phyloP scores from a whole-genome alignment of 179 eudicot genomes.

The Spergularia azorica region DNA sequence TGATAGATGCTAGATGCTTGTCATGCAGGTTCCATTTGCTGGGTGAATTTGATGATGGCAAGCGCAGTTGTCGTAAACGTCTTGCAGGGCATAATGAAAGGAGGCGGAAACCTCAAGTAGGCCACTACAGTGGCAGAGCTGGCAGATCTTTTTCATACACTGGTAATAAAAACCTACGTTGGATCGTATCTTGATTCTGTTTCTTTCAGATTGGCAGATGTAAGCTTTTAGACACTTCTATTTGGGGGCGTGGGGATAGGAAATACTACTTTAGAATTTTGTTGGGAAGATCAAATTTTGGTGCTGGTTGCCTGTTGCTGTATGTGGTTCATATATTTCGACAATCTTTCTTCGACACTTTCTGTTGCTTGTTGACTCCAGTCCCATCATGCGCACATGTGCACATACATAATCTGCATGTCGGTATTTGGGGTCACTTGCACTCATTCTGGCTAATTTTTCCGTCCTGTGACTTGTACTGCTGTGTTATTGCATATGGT shows the following conservation, averaged over 20 bases:
- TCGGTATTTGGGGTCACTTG: no score
- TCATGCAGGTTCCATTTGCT: constrained; percentile 75
- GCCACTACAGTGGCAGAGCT: constrained; percentile 36
- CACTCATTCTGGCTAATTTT: no score
- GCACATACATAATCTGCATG: no score
- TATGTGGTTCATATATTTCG: no score
- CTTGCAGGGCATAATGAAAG: constrained; percentile 89
- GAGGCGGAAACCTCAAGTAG: constrained; percentile 64
- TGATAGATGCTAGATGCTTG: constrained; percentile 23
- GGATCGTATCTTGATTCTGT: background rate
- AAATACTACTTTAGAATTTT: background rate
- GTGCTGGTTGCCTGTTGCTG: background rate
- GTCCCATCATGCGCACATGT: no score
- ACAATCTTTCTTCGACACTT: no score
- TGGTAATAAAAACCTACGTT: constrained; percentile 33
- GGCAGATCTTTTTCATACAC: constrained; percentile 42
- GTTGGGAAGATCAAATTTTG: background rate
- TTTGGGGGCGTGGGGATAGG: background rate
- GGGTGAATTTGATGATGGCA: constrained; percentile 83
- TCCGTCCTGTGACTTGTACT: no score
- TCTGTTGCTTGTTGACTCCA: no score
- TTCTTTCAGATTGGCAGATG: background rate
- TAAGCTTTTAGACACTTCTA: background rate
- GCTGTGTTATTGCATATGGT: background rate
- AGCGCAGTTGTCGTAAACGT: constrained; percentile 89